Percentiles rank a stretch among this genome's conserved stretches.
These are phyloP conservation scores for Candida pini DNA, from an alignment of 805 yeast species.

Conservation along the genomic window DNA sequence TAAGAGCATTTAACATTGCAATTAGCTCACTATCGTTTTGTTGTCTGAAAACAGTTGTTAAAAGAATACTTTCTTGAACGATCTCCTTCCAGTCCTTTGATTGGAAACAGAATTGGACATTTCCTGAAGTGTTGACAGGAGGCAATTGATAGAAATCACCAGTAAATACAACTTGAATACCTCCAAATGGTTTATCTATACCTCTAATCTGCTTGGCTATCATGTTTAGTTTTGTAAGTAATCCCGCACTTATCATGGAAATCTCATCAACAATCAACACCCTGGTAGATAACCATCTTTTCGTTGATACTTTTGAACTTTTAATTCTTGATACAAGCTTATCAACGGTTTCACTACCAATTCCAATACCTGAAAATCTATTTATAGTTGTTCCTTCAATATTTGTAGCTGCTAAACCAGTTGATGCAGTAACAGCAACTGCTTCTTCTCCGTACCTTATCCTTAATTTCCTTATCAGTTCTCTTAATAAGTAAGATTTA, in stretches of 20 bases:
- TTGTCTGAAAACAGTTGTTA: slow-evolving; percentile 79
- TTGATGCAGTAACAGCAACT: slow-evolving; percentile 90
- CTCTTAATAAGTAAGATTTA: slow-evolving; percentile 63
- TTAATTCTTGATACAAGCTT: slow-evolving; percentile 44
- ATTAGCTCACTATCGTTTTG: slow-evolving; percentile 59
- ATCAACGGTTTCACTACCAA: slow-evolving; percentile 52
- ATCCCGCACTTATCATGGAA: slow-evolving; percentile 83
- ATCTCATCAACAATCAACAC: slow-evolving; percentile 87
- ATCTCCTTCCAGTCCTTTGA: slow-evolving; percentile 61
- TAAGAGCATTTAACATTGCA: slow-evolving; percentile 71
- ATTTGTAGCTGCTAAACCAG: slow-evolving; percentile 93
- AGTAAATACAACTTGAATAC: slow-evolving; percentile 79
- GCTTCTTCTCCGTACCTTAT: slow-evolving; percentile 36
- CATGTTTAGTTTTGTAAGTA: slow-evolving; percentile 68
- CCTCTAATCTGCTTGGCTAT: slow-evolving; percentile 56
- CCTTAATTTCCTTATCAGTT: slow-evolving; percentile 52
- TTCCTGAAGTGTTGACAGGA: slow-evolving; percentile 53
- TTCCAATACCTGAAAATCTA: slow-evolving; percentile 79
- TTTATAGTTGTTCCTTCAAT: slow-evolving; percentile 90
- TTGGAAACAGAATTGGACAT: slow-evolving; percentile 65
- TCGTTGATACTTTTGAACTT: slow-evolving; percentile 35
- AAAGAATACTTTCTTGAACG: slow-evolving; percentile 59
- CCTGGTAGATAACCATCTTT: slow-evolving; percentile 60
- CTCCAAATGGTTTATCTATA: slow-evolving; percentile 73
- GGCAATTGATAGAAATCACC: slow-evolving; percentile 98